Evolutionary conservation across 805 yeast species (phyloP).

Genomic region (Ogataea pilisensis): DNA sequence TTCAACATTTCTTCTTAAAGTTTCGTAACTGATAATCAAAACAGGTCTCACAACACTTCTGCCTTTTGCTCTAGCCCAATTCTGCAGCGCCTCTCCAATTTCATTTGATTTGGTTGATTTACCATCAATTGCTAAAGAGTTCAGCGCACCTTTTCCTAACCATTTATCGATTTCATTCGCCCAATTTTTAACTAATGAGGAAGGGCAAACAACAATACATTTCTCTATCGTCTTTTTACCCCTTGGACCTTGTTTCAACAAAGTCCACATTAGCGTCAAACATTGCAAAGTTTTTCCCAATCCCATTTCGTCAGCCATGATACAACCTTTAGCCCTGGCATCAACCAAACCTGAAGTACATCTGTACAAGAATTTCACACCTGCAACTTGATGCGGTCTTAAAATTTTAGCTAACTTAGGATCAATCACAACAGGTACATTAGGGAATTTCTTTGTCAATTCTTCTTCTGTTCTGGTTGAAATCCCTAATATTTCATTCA

Average conservation of each 20-base stretch:
- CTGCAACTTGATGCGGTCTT: slow-evolving; percentile 95
- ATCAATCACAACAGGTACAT: slow-evolving; percentile 95
- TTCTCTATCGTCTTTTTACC: slow-evolving; percentile 80
- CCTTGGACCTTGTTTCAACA: slow-evolving; percentile 83
- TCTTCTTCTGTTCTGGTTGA: slow-evolving; percentile 46
- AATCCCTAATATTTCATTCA: slow-evolving; percentile 80
- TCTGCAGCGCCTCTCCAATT: slow-evolving; percentile 60
- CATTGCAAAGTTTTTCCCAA: slow-evolving; percentile 90
- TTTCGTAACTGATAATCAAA: slow-evolving; percentile 89
- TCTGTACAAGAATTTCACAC: slow-evolving; percentile 84
- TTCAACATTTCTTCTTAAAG: slow-evolving; percentile 80
- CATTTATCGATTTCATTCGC: slow-evolving; percentile 93
- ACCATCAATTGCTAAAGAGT: slow-evolving; percentile 91
- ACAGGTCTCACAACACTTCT: slow-evolving; percentile 90
- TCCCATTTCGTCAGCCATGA: slow-evolving; percentile 99
- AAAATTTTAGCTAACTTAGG: slow-evolving; percentile 79
- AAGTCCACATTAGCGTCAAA: slow-evolving; percentile 86
- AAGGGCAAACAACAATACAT: slow-evolving; percentile 91
- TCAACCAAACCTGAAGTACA: slow-evolving; percentile 88
- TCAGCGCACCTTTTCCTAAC: slow-evolving; percentile 87
- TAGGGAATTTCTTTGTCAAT: slow-evolving; percentile 52
- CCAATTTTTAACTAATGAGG: slow-evolving; percentile 92
- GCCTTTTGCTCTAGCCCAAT: slow-evolving; percentile 88
- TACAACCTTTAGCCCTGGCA: slow-evolving; percentile 86
- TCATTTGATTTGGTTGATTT: slow-evolving; percentile 70